Conservation (phyloP, 257 asterid genomes). For the Mentha longifolia region DNA sequence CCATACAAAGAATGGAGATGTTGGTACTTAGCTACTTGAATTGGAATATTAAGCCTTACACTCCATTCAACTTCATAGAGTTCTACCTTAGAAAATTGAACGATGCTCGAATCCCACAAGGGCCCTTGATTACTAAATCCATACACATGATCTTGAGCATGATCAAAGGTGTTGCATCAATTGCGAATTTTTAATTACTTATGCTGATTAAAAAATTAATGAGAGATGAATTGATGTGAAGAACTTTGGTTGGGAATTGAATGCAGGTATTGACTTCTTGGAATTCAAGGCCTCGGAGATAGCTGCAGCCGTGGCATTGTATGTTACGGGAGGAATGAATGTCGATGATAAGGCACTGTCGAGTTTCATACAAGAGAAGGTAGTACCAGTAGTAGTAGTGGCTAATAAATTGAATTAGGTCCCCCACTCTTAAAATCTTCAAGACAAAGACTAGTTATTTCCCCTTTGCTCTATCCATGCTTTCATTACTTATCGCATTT, state of each 20-base stretch:
- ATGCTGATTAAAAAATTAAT: not conserved
- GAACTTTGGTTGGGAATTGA: conserved; percentile 43
- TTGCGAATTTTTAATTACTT: not conserved
- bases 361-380: conserved; percentile 60
- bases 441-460: not conserved
- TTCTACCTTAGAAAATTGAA: conserved; percentile 53
- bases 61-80: conserved; percentile 71
- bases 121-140: conserved; percentile 49
- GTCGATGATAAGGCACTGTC: conserved; percentile 58
- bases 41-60: conserved; percentile 70
- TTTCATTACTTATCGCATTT: conserved; percentile 5
- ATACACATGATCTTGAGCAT: conserved; percentile 54
- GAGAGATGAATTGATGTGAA: conserved; percentile 27
- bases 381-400: conserved; percentile 16
- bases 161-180: conserved; percentile 50
- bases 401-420: conserved; percentile 18
- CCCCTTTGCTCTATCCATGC: not conserved
- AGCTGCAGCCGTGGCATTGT: conserved; percentile 76
- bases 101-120: conserved; percentile 29
- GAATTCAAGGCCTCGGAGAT: conserved; percentile 82
- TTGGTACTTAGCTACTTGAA: conserved; percentile 59
- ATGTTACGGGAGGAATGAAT: conserved; percentile 50
- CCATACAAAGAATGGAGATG: conserved; percentile 78
- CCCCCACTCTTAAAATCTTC: conserved; percentile 34
- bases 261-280: conserved; percentile 85